phyloP scores from a whole-genome alignment of 2,329 filamentous ascomycete genomes.

The Aspergillus fumigatiaffinis region DNA sequence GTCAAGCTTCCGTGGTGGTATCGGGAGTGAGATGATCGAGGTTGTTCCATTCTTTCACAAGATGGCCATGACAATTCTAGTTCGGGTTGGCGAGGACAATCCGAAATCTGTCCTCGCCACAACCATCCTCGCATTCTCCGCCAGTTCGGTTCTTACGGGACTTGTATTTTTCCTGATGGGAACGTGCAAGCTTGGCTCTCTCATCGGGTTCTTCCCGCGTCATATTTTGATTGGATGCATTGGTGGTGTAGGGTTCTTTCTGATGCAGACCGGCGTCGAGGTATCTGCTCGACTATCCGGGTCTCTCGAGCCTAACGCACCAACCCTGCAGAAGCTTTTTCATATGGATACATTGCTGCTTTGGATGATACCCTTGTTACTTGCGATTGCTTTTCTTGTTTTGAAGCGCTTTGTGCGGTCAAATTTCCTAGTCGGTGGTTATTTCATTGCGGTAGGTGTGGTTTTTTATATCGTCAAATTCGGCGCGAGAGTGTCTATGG shows the following conservation, averaged over 20 bases:
- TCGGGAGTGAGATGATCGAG: conserved; percentile 97
- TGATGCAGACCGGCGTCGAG: conserved; percentile 86
- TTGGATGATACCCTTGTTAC: conserved; percentile 74
- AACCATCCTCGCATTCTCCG: conserved; percentile 83
- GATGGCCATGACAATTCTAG: conserved; percentile 87
- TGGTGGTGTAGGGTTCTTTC: conserved; percentile 92
- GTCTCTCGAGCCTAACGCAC: conserved; percentile 74
- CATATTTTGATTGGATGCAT: conserved; percentile 97
- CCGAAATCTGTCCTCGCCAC: conserved; percentile 87
- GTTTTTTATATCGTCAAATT: conserved; percentile 50
- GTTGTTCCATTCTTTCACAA: conserved; percentile 98
- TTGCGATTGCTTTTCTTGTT: conserved; percentile 73
- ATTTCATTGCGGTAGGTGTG: conserved; percentile 74
- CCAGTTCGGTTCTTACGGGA: conserved; percentile 88
- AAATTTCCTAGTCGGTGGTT: conserved; percentile 80
- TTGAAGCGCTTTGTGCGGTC: conserved; percentile 72
- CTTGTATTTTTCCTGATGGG: conserved; percentile 90
- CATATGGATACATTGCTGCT: conserved; percentile 70
- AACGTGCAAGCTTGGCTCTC: conserved; percentile 77
- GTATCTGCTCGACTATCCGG: conserved; percentile 87
- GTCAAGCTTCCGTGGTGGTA: conserved; percentile 83
- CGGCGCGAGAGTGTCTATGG: conserved; percentile 60
- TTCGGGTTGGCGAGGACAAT: conserved; percentile 71
- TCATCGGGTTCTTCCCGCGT: conserved; percentile 94
- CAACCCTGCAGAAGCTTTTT: conserved; percentile 71